Evolutionary conservation across 2,329 filamentous ascomycete species (phyloP), one percentile per base, ranked within the genome.

Genomic region (Fusarium cicatricum): DNA sequence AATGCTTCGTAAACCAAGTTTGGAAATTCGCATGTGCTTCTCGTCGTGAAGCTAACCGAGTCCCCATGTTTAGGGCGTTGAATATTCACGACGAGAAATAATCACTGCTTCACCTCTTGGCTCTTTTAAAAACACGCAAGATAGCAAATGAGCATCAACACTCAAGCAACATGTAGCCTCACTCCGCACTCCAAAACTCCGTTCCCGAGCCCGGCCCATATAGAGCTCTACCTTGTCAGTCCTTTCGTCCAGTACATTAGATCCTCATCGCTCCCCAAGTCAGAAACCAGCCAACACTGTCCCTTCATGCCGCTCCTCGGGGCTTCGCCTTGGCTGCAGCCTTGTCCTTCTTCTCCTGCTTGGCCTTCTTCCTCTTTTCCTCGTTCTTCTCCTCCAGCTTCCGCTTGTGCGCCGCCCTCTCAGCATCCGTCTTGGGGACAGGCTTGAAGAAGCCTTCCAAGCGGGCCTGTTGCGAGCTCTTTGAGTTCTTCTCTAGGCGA

Each of bases 391-490:
- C 91, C 46, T 98, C 94, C 32, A 95, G 84, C 81, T 98, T 99
- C 65, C 95, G 85, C 84, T 99, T 99, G 70, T 96, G 79, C 36
- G 77, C 87, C 48, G 89, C 89, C 77, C 94, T 90, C 78, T 99
- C 88, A 62, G 88, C 90, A 0, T 93, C 90, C 0, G 93, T 92
- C 80, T 94, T 96, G 58, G 92, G 90, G 14, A 96, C 78, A 1
- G 91, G 88, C 80, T 97, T 97, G 83, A 99, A 99, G 80, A 99
- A 99, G 1, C 95, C 95, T 72, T 98, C 94, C 2, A 99, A 80
- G 17, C 95, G 85, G 23, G 91, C 89, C 78, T 99, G 95, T 75
- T 98, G 95, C 23, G 89, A 89, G 42, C 85, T 90, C 83, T 97
- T 97, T 63, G 96, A 80, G 67, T 92, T 95, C 84, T 98, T 99